phyloP scores from a whole-genome alignment of 345 rosid genomes.

The Melaleuca alternifolia region DNA sequence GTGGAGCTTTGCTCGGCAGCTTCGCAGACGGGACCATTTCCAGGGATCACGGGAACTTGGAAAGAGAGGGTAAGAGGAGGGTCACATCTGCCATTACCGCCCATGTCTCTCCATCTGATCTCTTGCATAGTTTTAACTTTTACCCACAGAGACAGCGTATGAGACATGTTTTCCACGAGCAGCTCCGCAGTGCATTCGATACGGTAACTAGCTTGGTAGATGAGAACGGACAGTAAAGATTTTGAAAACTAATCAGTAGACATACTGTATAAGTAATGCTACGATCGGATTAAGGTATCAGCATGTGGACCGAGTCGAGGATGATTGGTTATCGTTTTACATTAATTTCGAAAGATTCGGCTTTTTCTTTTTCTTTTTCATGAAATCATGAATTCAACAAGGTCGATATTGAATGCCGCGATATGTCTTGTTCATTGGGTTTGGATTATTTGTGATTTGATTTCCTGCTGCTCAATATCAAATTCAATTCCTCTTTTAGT shows the following conservation, averaged over 20 bases:
- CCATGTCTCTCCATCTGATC: neutral
- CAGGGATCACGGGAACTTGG: neutral
- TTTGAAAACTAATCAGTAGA: neutral
- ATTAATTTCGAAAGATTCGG: neutral
- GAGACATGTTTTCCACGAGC: neutral
- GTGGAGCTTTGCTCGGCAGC: neutral
- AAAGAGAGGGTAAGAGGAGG: neutral
- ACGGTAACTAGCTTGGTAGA: neutral
- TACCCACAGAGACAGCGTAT: neutral
- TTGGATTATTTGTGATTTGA: neutral
- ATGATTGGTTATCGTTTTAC: too few species aligned
- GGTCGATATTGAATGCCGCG: neutral
- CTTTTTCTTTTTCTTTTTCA: neutral
- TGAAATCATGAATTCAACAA: neutral
- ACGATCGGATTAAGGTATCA: neutral
- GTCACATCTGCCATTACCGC: neutral
- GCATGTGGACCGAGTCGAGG: neutral
- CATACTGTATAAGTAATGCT: neutral
- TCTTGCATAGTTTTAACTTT: neutral
- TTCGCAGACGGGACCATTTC: neutral
- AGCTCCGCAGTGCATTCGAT: neutral
- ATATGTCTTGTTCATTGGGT: neutral
- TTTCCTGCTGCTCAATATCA: neutral
- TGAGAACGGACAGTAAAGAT: neutral
- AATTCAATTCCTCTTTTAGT: neutral